Conservation (phyloP, 306 rosid species). For the Acmispon strigosus region DNA sequence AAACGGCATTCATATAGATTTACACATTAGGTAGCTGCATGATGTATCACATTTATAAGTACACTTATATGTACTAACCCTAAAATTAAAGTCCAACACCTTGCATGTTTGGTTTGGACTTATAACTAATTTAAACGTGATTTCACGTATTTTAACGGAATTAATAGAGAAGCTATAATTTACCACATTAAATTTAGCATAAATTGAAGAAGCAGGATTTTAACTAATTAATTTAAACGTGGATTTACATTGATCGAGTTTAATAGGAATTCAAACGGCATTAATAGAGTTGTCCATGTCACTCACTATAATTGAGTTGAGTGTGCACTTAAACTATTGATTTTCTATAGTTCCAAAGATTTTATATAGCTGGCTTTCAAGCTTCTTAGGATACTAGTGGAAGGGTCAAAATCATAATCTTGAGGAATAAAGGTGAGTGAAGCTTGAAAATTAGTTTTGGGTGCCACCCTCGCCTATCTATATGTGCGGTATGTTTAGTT, state of each 20-base stretch:
- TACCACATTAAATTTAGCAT: no score
- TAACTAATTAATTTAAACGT: no score
- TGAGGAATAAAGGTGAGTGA: not conserved
- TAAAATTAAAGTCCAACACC: not conserved
- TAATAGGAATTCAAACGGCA: no score
- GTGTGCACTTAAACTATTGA: not conserved
- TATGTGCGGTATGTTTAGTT: no score
- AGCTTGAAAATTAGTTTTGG: not conserved
- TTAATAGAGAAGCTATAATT: no score
- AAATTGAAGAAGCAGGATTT: no score
- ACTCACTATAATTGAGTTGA: not conserved
- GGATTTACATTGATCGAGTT: no score
- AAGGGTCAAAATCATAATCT: not conserved
- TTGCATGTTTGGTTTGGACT: no score
- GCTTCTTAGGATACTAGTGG: no score
- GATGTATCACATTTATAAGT: slow-evolving; percentile 5
- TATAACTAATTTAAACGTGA: no score
- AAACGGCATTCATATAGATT: not conserved
- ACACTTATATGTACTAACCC: not conserved
- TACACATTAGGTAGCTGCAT: slow-evolving; percentile 22
- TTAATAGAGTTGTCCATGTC: not conserved
- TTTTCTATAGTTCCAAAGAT: not conserved
- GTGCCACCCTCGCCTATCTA: no score
- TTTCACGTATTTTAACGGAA: no score
- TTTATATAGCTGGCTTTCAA: not conserved